Evolutionary conservation across 768 basidiomycete genomes (phyloP).

Genomic region (Calocybe gangraenosa): DNA sequence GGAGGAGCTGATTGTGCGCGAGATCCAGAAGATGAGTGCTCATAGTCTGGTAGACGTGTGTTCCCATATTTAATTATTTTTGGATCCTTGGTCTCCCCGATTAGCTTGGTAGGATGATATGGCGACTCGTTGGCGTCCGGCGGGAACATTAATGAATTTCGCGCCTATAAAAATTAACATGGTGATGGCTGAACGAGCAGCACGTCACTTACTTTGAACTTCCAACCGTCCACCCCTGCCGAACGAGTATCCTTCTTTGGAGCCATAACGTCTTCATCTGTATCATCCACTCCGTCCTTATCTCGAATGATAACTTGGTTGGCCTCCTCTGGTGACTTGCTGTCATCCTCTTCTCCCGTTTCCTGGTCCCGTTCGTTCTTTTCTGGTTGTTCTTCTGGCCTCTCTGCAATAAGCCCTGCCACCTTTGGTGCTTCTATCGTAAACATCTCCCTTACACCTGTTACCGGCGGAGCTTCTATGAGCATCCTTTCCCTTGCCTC

Average conservation of each 20-base stretch:
- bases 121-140: constrained; percentile 89
- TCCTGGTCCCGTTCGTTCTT: constrained; percentile 20
- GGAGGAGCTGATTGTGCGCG: constrained; percentile 57
- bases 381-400: constrained; percentile 20
- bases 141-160: constrained; percentile 93
- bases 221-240: constrained; percentile 78
- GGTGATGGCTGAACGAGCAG: constrained; percentile 2
- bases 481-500: constrained; percentile 67
- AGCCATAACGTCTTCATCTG: constrained; percentile 80
- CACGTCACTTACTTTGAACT: constrained; percentile 59
- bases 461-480: constrained; percentile 57
- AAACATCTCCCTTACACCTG: constrained; percentile 67
- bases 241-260: constrained; percentile 67
- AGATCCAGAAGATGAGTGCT: constrained; percentile 40
- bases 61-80: constrained; percentile 73
- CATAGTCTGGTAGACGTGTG: constrained; percentile 77
- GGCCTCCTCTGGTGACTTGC: constrained; percentile 18
- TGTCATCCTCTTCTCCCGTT: constrained; percentile 20
- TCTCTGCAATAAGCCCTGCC: constrained; percentile 49
- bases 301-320: constrained; percentile 22
- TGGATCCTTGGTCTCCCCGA: constrained; percentile 32
- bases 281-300: constrained; percentile 25
- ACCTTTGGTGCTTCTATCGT: constrained; percentile 55
- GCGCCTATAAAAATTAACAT: constrained; percentile 48
- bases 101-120: constrained; percentile 45